Percentiles rank a stretch among this genome's conserved stretches.
These are phyloP conservation scores for Xylaria sp. DNA, from an alignment of 2,329 filamentous ascomycete genomes.

Conservation along the genomic window DNA sequence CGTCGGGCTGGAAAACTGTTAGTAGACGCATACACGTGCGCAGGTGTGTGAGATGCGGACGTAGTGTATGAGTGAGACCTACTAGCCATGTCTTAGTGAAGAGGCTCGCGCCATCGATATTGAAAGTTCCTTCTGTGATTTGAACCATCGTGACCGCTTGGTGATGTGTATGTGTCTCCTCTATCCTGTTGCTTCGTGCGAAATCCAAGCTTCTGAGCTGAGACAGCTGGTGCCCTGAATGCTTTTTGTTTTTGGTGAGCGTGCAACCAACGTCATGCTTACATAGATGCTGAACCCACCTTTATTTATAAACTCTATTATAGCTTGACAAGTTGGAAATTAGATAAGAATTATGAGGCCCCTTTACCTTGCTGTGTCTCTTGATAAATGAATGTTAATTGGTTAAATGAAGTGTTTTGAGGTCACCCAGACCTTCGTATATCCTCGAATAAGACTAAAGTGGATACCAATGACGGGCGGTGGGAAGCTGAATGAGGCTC, in stretches of 20 bases:
- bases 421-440: conserved; percentile 29
- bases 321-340: background rate
- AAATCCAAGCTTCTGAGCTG: no score
- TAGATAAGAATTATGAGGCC: background rate
- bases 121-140: conserved; percentile 62
- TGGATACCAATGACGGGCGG: background rate
- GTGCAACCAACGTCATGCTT: background rate
- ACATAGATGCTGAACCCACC: background rate
- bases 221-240: no score
- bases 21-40: no score
- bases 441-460: conserved; percentile 38
- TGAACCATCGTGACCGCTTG: conserved; percentile 51
- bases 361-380: background rate
- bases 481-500: conserved; percentile 18
- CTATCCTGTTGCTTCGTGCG: no score
- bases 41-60: background rate
- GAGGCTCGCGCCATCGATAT: conserved; percentile 57
- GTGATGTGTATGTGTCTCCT: background rate
- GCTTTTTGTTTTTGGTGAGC: background rate
- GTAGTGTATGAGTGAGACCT: conserved; percentile 45
- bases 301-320: no score
- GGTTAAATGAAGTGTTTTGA: background rate
- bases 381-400: background rate
- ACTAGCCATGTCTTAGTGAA: conserved; percentile 70
- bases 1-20: no score